phyloP scores from a whole-genome alignment of 1,139 yeast species.

The Saccharomyces uvarum region DNA sequence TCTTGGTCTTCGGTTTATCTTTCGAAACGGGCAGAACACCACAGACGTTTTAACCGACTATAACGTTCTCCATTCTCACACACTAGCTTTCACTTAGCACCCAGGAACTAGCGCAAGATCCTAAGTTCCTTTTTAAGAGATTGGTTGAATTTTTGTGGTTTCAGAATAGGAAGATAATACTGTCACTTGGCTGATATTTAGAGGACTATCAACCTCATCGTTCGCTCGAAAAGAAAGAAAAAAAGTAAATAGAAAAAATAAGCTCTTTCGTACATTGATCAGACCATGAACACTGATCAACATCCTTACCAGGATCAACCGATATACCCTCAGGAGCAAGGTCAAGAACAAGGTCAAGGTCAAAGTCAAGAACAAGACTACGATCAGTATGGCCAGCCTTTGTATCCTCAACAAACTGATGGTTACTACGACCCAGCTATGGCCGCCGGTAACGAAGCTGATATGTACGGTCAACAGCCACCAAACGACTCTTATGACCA shows the following conservation, averaged over 20 bases:
- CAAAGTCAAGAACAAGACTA: constrained; percentile 13
- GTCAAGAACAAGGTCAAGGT: constrained; percentile 5
- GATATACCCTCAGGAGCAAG: constrained; percentile 5
- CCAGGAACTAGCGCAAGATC: not conserved
- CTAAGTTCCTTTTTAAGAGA: not conserved
- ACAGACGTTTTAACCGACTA: not conserved
- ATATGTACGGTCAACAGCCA: constrained; percentile 25
- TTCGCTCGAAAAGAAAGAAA: not conserved
- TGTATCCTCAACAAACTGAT: constrained; percentile 10
- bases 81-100: not conserved
- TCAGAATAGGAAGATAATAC: not conserved
- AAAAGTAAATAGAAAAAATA: not conserved
- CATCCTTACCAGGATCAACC: constrained; percentile 3
- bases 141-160: not conserved
- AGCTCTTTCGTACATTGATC: constrained; percentile 5
- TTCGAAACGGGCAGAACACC: not conserved
- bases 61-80: not conserved
- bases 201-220: not conserved
- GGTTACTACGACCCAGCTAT: constrained; percentile 12
- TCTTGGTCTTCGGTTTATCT: not conserved
- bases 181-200: not conserved
- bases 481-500: constrained; percentile 43
- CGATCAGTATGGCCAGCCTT: constrained; percentile 31
- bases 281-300: constrained; percentile 1
- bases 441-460: constrained; percentile 15